Evolutionary conservation across 768 basidiomycete species (phyloP), one percentile per base, ranked within the genome.

Genomic region (Russula ochroleuca): DNA sequence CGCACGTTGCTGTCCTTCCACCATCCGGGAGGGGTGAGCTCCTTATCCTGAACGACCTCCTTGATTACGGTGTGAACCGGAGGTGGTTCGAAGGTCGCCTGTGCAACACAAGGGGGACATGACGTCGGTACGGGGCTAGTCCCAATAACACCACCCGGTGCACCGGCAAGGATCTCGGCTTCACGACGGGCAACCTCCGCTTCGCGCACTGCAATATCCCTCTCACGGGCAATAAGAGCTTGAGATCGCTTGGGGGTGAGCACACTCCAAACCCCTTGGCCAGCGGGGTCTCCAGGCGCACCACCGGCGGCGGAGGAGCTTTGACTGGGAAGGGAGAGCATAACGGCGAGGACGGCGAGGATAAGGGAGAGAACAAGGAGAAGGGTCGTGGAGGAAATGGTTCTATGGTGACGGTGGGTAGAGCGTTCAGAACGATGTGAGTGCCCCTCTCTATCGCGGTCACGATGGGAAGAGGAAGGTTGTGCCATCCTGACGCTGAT

Each of bases 111-210:
- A 1, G 80, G 67, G 0, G 90, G 80, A 70, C 89, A 92, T 10
- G 77, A 21, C 28, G 63, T 7, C 23, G 53, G 47, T 4, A 41
- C 76, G 66, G 85, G 75, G 5, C 83, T 80, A 0, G 79, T 67
- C 8, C 86, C 80, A 53, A 89, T 75, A 25, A 93, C 86, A 41
- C 92, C 92, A 21, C 88, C 92, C 1, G 91, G 90, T 1, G 90
- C 87, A 50, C 89, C 92, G 17, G 83, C 87, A 40, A 94, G 83
- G 45, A 93, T 74, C 68, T 93, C 92, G 33, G 92, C 92, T 70
- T 94, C 92, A 45, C 92, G 89, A 65, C 89, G 88, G 23, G 92
- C 92, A 48, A 94, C 92, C 69, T 94, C 92, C 0, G 90, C 88
- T 73, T 94, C 92, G 61, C 92, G 90, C 67, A 83, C 75, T 53